phyloP scores from a whole-genome alignment of 139 green algal species.

The Choricystis sp. region DNA sequence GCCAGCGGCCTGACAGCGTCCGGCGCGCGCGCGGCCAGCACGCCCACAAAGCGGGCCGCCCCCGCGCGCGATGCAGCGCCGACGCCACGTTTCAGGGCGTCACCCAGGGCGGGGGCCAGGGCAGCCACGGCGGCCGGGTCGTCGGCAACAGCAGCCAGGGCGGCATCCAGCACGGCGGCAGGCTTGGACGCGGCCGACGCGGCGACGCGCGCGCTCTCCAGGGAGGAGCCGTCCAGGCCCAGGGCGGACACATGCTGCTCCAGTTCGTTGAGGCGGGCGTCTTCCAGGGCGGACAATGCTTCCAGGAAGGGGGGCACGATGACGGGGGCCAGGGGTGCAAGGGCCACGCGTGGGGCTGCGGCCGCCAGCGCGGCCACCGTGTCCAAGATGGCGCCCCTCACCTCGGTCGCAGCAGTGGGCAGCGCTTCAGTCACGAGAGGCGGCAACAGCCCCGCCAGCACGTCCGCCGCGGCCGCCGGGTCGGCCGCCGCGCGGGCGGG shows the following conservation, averaged over 20 bases:
- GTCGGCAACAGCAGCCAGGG: not conserved
- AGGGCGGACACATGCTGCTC: not conserved
- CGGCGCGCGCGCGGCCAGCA: slow-evolving; percentile 13
- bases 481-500: slow-evolving; percentile 2
- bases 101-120: slow-evolving; percentile 22
- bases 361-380: slow-evolving; percentile 19
- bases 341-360: too few species aligned
- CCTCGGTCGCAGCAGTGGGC: slow-evolving; percentile 16
- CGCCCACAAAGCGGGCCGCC: slow-evolving; percentile 38
- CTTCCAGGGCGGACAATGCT: not conserved
- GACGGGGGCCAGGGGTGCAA: not conserved
- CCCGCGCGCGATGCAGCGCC: slow-evolving; percentile 45
- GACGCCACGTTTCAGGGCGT: slow-evolving; percentile 34
- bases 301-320: not conserved
- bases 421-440: slow-evolving; percentile 16
- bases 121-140: not conserved
- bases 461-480: slow-evolving; percentile 19
- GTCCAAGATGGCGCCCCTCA: slow-evolving; percentile 22
- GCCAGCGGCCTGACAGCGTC: slow-evolving; percentile 9
- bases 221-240: too few species aligned
- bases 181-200: not conserved
- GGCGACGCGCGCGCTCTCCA: not conserved
- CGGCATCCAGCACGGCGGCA: not conserved
- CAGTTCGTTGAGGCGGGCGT: not conserved
- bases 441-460: slow-evolving; percentile 11